phyloP scores from a whole-genome alignment of 495 filamentous ascomycete species.

The Thozetella sp. region DNA sequence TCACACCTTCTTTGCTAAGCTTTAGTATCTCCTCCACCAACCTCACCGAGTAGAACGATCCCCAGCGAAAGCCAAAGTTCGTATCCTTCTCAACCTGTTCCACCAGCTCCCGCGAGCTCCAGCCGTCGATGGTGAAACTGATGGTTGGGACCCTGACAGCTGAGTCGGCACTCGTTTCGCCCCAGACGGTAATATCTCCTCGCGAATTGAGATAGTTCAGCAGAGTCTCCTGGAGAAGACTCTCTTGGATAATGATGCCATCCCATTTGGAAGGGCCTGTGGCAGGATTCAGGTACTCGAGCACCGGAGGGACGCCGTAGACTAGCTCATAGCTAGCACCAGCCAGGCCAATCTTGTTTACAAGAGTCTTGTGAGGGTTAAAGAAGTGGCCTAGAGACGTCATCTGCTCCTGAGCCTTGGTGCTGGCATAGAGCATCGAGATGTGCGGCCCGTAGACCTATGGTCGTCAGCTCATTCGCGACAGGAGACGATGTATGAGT shows the following conservation, averaged over 20 bases:
- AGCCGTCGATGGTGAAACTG: constrained; percentile 63
- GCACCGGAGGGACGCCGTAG: constrained; percentile 55
- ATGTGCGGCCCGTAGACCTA: constrained; percentile 72
- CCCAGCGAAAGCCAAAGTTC: constrained; percentile 64
- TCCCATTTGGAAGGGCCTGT: constrained; percentile 40
- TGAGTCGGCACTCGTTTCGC: constrained; percentile 46
- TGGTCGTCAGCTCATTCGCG: neutral
- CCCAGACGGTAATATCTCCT: constrained; percentile 55
- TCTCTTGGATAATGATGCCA: constrained; percentile 58
- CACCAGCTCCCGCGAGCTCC: constrained; percentile 58
- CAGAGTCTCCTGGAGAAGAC: constrained; percentile 56
- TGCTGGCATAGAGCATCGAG: constrained; percentile 64
- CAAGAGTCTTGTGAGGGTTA: constrained; percentile 57
- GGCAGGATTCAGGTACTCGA: constrained; percentile 52
- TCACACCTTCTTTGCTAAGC: constrained; percentile 60
- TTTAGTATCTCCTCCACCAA: constrained; percentile 62
- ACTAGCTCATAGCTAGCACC: constrained; percentile 69
- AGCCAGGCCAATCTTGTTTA: constrained; percentile 66
- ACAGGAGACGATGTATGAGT: neutral
- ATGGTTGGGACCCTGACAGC: constrained; percentile 61
- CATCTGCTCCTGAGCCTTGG: constrained; percentile 47
- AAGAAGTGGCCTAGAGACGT: constrained; percentile 67
- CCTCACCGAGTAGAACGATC: constrained; percentile 67
- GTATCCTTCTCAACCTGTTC: constrained; percentile 59
- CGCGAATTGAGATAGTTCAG: constrained; percentile 53